Conservation (phyloP, 129 eudicot genomes). For the Pseudognaphalium luteoalbum region DNA sequence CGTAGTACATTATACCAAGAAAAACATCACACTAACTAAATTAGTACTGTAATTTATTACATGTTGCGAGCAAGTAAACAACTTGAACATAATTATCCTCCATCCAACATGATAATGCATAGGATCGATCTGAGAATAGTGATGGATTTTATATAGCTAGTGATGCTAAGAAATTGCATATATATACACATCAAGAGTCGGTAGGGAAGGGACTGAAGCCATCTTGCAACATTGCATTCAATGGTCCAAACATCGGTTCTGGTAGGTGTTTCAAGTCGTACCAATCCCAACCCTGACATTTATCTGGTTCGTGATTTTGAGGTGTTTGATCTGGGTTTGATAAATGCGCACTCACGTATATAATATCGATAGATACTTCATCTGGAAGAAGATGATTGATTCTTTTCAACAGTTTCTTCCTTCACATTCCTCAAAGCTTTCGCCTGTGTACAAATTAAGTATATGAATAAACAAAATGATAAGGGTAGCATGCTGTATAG, state of each 20-base stretch:
- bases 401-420: conserved; percentile 75
- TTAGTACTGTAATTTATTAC: too few species aligned
- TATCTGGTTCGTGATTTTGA: conserved; percentile 69
- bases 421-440: conserved; percentile 40
- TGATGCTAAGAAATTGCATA: too few species aligned
- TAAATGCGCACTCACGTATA: conserved; percentile 60
- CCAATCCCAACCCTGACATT: conserved; percentile 96
- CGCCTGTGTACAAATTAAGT: conserved; percentile 44
- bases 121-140: too few species aligned
- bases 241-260: conserved; percentile 52
- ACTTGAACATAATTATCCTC: too few species aligned
- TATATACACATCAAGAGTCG: conserved; percentile 8
- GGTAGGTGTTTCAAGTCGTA: conserved; percentile 69
- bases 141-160: too few species aligned
- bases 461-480: neutral
- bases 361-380: conserved; percentile 41
- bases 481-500: too few species aligned
- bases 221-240: conserved; percentile 38
- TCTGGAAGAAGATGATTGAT: conserved; percentile 43
- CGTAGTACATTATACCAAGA: too few species aligned
- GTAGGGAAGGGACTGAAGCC: conserved; percentile 58
- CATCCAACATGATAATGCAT: too few species aligned
- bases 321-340: conserved; percentile 52
- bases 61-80: too few species aligned
- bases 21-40: too few species aligned